Evolutionary conservation across 176 grass and related monocot species (phyloP).

Genomic region (Oryza nivara): DNA sequence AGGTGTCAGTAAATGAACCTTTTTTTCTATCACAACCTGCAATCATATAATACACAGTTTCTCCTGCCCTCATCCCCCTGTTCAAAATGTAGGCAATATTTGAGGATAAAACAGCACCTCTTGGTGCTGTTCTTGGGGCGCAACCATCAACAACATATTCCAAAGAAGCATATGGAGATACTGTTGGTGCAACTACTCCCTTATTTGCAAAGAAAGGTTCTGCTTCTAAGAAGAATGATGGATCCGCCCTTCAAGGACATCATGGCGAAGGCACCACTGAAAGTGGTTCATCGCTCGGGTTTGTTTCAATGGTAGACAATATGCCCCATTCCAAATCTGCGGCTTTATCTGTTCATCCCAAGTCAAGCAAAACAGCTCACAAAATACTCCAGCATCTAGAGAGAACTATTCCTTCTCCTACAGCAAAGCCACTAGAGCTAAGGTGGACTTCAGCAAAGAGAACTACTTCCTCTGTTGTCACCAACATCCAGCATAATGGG

Average conservation of each 20-base stretch:
- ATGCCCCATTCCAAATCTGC: slow-evolving; percentile 31
- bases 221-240: slow-evolving; percentile 5
- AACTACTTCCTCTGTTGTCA: slow-evolving; percentile 13
- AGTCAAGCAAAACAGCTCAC: slow-evolving; percentile 58
- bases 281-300: slow-evolving; percentile 16
- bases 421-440: slow-evolving; percentile 49
- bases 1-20: background rate
- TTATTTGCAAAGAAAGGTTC: slow-evolving; percentile 29
- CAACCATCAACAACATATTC: slow-evolving; percentile 45
- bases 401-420: slow-evolving; percentile 59
- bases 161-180: slow-evolving; percentile 16
- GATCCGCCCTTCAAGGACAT: slow-evolving; percentile 26
- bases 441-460: slow-evolving; percentile 41
- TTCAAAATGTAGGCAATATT: slow-evolving; percentile 37
- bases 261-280: slow-evolving; percentile 45
- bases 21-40: slow-evolving; percentile 2
- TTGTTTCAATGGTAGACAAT: slow-evolving; percentile 36
- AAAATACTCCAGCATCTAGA: slow-evolving; percentile 81
- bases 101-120: slow-evolving; percentile 34
- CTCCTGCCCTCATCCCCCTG: slow-evolving; percentile 27
- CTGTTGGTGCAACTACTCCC: slow-evolving; percentile 20
- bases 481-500: slow-evolving; percentile 37
- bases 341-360: slow-evolving; percentile 63
- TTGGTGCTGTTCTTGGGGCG: slow-evolving; percentile 15
- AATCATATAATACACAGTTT: background rate